Conservation (phyloP, 257 asterid genomes). For the Forsythia viridissima region DNA sequence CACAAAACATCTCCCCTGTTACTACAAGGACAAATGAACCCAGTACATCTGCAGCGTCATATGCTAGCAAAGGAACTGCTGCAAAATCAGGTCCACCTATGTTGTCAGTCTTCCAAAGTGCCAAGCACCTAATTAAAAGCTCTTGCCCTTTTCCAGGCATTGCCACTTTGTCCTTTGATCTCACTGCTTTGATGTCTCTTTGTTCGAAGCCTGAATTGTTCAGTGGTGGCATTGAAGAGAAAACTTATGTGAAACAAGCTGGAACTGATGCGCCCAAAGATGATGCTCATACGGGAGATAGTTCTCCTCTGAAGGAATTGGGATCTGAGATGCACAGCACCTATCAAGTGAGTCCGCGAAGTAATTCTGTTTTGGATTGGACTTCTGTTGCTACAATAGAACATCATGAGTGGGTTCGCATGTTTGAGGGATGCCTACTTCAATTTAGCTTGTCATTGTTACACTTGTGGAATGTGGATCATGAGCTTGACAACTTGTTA, state of each 20-base stretch:
- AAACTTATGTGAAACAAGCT: constrained; percentile 35
- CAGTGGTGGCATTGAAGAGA: constrained; percentile 33
- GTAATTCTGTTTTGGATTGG: constrained; percentile 32
- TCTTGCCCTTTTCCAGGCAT: constrained; percentile 94
- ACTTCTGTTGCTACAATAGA: constrained; percentile 35
- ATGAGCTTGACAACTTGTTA: constrained; percentile 76
- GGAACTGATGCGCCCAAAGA: constrained; percentile 43
- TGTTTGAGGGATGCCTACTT: constrained; percentile 70
- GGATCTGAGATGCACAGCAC: constrained; percentile 40
- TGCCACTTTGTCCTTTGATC: constrained; percentile 77
- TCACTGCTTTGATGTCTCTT: constrained; percentile 71
- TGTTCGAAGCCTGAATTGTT: constrained; percentile 52
- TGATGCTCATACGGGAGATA: constrained; percentile 31
- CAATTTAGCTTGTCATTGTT: constrained; percentile 82
- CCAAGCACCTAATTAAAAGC: constrained; percentile 69
- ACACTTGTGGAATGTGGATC: constrained; percentile 91
- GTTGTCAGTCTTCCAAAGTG: constrained; percentile 45
- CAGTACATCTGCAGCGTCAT: constrained; percentile 30
- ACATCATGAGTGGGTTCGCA: constrained; percentile 50
- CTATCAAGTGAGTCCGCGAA: constrained; percentile 32
- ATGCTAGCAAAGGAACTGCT: constrained; percentile 34
- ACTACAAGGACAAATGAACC: constrained; percentile 28
- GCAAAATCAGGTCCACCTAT: constrained; percentile 33
- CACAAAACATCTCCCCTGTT: constrained; percentile 30
- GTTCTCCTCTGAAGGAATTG: constrained; percentile 36